These are phyloP conservation scores for Penicillium sp. DNA, from an alignment of 2,329 filamentous ascomycete species.

Conservation along the genomic window DNA sequence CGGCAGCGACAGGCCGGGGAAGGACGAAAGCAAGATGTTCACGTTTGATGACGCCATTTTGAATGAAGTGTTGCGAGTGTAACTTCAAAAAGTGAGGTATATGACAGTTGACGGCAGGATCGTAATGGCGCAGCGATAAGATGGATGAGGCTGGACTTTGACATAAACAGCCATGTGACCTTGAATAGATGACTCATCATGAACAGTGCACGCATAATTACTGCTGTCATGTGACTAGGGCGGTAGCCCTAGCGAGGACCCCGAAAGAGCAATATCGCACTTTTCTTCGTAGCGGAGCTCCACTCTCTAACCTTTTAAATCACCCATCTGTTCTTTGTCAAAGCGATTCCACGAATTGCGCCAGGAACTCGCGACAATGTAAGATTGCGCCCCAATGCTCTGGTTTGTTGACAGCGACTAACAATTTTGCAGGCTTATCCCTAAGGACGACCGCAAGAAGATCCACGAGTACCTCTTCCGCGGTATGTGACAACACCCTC, in stretches of 20 bases:
- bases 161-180: background rate
- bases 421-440: constrained; percentile 75
- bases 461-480: constrained; percentile 99
- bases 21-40: constrained; percentile 83
- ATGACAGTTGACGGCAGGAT: background rate
- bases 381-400: constrained; percentile 20
- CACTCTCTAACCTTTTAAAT: constrained; percentile 39
- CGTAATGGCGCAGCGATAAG: constrained; percentile 13
- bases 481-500: constrained; percentile 54
- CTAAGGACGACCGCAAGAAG: constrained; percentile 99
- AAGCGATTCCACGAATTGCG: constrained; percentile 56
- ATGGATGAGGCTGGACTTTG: constrained; percentile 10
- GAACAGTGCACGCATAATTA: background rate
- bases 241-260: constrained; percentile 27
- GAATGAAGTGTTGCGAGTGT: background rate
- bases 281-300: constrained; percentile 35
- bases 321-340: constrained; percentile 45
- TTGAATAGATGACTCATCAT: constrained; percentile 3
- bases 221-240: constrained; percentile 23
- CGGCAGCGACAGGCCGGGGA: constrained; percentile 78
- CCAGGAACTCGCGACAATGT: constrained; percentile 57
- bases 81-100: background rate
- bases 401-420: constrained; percentile 7
- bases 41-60: constrained; percentile 61
- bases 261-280: constrained; percentile 37